phyloP scores from a whole-genome alignment of 805 yeast species.

The Candida sithepensis region DNA sequence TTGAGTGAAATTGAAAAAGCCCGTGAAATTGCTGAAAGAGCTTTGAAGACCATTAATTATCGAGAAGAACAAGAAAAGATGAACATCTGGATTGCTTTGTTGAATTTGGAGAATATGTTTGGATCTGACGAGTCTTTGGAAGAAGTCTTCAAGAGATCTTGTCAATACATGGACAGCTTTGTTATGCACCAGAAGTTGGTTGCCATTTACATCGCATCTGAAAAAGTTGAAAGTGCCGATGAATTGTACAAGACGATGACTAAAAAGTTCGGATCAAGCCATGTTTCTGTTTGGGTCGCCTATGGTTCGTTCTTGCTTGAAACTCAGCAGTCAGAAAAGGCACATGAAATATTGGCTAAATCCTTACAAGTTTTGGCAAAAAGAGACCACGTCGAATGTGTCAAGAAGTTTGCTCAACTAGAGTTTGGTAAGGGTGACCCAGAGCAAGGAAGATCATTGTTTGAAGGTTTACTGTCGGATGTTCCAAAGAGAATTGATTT shows the following conservation, averaged over 20 bases:
- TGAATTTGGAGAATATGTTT: constrained; percentile 90
- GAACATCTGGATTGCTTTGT: constrained; percentile 93
- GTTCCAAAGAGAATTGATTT: constrained; percentile 89
- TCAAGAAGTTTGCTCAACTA: constrained; percentile 82
- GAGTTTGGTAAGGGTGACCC: constrained; percentile 86
- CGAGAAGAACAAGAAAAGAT: constrained; percentile 91
- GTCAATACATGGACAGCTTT: constrained; percentile 88
- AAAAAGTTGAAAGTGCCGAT: constrained; percentile 68
- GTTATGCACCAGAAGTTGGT: constrained; percentile 77
- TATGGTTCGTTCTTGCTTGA: constrained; percentile 74
- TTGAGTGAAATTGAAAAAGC: constrained; percentile 93
- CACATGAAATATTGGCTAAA: constrained; percentile 69
- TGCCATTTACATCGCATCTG: constrained; percentile 70
- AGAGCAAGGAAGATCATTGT: constrained; percentile 91
- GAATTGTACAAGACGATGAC: constrained; percentile 60
- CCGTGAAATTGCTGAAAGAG: constrained; percentile 88
- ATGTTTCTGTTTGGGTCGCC: constrained; percentile 73
- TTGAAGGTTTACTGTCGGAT: constrained; percentile 87
- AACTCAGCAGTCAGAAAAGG: constrained; percentile 50
- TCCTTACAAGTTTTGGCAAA: constrained; percentile 72
- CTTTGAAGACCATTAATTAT: constrained; percentile 82
- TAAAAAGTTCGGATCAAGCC: constrained; percentile 74
- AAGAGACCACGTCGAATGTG: constrained; percentile 72
- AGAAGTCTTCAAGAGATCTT: constrained; percentile 75
- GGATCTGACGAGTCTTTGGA: constrained; percentile 83